Evolutionary conservation across 805 yeast species (phyloP), one percentile per base, ranked within the genome.

Genomic region (Saturnispora saitoi): DNA sequence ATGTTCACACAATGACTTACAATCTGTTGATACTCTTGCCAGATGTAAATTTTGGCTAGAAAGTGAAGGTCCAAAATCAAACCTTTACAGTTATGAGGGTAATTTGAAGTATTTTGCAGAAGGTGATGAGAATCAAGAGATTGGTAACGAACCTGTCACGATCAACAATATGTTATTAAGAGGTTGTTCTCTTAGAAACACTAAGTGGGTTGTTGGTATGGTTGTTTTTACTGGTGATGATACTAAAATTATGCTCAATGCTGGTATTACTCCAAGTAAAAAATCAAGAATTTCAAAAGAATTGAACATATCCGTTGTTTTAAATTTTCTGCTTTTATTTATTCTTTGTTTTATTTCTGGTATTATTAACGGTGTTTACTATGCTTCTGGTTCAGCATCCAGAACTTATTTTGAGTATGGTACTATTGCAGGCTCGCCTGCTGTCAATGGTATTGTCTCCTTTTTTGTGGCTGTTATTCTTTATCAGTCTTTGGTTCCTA

Each of bases 11-110:
- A 36, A 57, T 20, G 57, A 62, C 20, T 56, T 64, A 11, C 63
- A 61, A 32, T 67, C 76, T 14, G 70, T 67, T 31, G 66, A 70
- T 51, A 81, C 78, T 55, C 59, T 76, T 36, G 69, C 73, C 6
- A 70, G 71, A 57, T 67, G 77, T 46, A 72, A 71, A 53, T 83
- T 83, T 56, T 77, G 83, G 76, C 66, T 85, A n/a, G 87, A 85
- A 55, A 77, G 85, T 68, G 93, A 86, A 66, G 91, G 89, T 7
- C 95, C 95, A 14, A 88, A 85, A 63, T 76, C 89, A 1, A 84
- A 83, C 60, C 68, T 86, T 54, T 86, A 86, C 63, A 73, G 81
- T 38, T 86, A 84, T 58, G 86, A 83, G 61, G 95, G 93, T 54
- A 82, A 80, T 56, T 58, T 83, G 53, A 76, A 73, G 54, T 77